Conservation (phyloP, 139 green algal genomes). For the Picochlorum sp. region DNA sequence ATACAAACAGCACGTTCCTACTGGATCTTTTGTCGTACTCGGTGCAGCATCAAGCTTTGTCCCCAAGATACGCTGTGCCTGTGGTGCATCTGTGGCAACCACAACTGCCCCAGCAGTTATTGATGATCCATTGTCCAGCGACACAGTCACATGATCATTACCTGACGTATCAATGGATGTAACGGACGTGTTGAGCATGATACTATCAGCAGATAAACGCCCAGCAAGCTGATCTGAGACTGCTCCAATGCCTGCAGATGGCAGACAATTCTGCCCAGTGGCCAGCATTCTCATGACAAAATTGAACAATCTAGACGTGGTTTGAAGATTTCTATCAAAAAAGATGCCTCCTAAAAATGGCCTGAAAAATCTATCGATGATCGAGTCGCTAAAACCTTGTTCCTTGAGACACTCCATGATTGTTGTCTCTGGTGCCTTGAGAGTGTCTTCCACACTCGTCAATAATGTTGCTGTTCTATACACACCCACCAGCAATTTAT, state of each 20-base stretch:
- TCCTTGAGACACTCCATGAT: slow-evolving; percentile 45
- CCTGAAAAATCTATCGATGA: slow-evolving; percentile 91
- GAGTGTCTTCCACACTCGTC: slow-evolving; percentile 47
- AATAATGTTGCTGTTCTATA: slow-evolving; percentile 61
- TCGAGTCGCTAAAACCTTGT: slow-evolving; percentile 76
- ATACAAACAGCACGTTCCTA: slow-evolving; percentile 87
- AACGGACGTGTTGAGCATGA: slow-evolving; percentile 42
- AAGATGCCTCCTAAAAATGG: slow-evolving; percentile 98
- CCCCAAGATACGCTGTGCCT: slow-evolving; percentile 60
- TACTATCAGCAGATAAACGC: slow-evolving; percentile 27
- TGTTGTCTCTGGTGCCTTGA: slow-evolving; percentile 67
- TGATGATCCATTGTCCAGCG: slow-evolving; percentile 27
- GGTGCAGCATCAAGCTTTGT: slow-evolving; percentile 17
- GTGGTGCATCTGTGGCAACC: slow-evolving; percentile 75
- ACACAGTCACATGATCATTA: slow-evolving; percentile 17
- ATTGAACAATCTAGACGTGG: slow-evolving; percentile 74
- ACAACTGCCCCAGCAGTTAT: slow-evolving; percentile 64
- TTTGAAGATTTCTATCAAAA: slow-evolving; percentile 78
- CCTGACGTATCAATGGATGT: not conserved
- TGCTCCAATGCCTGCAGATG: slow-evolving; percentile 77
- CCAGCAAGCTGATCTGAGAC: slow-evolving; percentile 72
- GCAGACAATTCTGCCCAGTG: slow-evolving; percentile 83
- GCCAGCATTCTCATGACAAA: slow-evolving; percentile 96
- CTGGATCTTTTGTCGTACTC: slow-evolving; percentile 46
- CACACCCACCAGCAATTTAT: slow-evolving; percentile 73